Evolutionary conservation across 345 rosid species (phyloP).

Genomic region (Sisymbrium irio): DNA sequence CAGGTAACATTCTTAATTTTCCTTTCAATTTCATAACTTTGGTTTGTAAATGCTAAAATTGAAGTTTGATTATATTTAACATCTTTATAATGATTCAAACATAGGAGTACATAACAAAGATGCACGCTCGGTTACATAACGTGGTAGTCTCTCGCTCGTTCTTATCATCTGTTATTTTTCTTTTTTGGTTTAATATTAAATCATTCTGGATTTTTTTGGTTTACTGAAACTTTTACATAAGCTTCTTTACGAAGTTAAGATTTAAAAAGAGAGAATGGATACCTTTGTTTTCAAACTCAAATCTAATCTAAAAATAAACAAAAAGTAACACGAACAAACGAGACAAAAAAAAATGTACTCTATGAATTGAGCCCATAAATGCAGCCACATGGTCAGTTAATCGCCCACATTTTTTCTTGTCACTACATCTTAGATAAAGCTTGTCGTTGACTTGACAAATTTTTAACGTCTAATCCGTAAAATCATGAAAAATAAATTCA

Average conservation of each 20-base stretch:
- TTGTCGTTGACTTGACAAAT: slow-evolving; percentile 14
- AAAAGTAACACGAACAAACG: neutral
- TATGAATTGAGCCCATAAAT: slow-evolving; percentile 26
- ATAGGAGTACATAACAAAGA: neutral
- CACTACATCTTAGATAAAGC: neutral
- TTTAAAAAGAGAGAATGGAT: neutral
- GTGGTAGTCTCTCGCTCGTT: neutral
- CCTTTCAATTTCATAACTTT: neutral
- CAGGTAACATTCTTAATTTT: neutral
- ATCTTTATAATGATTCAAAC: neutral
- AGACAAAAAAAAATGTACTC: neutral
- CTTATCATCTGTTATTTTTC: neutral
- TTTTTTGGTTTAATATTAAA: neutral
- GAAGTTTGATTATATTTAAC: neutral
- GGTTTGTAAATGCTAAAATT: neutral
- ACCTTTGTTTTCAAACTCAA: neutral
- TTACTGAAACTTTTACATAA: neutral
- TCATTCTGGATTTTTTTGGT: neutral
- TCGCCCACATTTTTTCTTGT: slow-evolving; percentile 13
- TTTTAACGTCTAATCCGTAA: neutral
- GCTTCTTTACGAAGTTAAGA: no score
- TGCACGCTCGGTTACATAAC: neutral
- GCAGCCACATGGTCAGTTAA: slow-evolving; percentile 36
- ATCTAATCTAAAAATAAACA: no score
- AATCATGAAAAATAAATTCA: neutral